A percentile compares a stretch with the other conserved stretches of the same genome.
Conservation (phyloP, 2,329 filamentous ascomycete species). For the Colletotrichum spaethianum region DNA sequence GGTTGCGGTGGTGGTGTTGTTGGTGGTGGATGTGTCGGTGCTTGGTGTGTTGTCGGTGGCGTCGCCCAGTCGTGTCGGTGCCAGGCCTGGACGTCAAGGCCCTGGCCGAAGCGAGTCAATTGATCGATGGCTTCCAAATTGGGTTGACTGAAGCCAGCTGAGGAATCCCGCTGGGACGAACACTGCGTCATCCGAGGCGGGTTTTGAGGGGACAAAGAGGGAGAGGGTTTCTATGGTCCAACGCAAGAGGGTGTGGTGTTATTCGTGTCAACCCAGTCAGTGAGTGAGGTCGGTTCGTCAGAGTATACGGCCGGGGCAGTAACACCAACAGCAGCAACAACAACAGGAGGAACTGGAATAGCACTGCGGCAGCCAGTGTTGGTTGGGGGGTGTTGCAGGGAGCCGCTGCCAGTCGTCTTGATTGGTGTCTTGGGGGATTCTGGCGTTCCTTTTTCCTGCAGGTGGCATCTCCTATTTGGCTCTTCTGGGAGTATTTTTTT, state of each 20-base stretch:
- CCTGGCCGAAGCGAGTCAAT: constrained; percentile 38
- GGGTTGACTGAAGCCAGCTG: constrained; percentile 37
- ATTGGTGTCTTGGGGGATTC: constrained; percentile 2
- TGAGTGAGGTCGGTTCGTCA: background rate
- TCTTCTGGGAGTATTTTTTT: background rate
- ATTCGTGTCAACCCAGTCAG: background rate
- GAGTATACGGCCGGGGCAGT: background rate
- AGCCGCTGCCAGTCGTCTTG: constrained; percentile 2
- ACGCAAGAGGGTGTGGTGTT: background rate
- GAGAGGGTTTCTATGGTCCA: background rate
- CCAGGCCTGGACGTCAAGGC: constrained; percentile 39
- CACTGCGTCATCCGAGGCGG: constrained; percentile 41
- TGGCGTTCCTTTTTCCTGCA: constrained; percentile 7
- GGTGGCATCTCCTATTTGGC: background rate
- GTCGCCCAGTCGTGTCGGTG: constrained; percentile 19
- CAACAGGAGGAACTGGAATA: too few relatives aligned
- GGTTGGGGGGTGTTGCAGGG: background rate
- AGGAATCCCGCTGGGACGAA: constrained; percentile 39
- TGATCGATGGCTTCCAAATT: constrained; percentile 39
- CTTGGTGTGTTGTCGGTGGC: background rate
- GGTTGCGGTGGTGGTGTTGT: background rate
- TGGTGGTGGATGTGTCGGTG: background rate
- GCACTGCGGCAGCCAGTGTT: background rate
- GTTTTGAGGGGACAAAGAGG: background rate
- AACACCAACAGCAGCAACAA: too few relatives aligned